Base-by-base conservation (phyloP, 805 yeast genomes). In the Suhomyces faveliae region DNA sequence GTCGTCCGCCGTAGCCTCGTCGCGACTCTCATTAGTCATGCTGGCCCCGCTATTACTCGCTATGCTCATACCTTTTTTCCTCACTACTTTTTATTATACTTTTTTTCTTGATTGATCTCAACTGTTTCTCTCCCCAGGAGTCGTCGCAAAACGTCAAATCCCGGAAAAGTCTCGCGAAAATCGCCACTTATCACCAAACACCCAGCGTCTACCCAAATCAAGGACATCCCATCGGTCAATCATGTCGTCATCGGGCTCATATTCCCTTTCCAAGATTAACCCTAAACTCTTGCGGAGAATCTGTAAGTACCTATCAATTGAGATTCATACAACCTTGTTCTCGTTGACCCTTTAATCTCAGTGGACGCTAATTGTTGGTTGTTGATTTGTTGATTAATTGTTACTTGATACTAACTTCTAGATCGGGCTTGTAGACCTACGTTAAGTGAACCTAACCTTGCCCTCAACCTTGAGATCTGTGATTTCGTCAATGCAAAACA, bases 401-500 rank as follows among this genome's bases (percentile, higher is more conserved):
- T 22, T 22, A 22, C 7, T 5, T 9, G 13, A 33, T 37, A 21
- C 12, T 39, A 19, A 33, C 40, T 4, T 8, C 24, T 55, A 75
- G 85, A 84, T 60, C 82, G 96, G 52, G 97, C 98, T 2, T 90
- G 97, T 60, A 80, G 94, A 56, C 85, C 94, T 33, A 76, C 92
- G 1, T 73, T 88, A 42, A 73, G 69, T 44, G 96, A 92, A 69
- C 98, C 99, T 5, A 92, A 94, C 61, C 76, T 91, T 49, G 88
- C 89, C 3, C 70, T 90, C 52, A 94, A 92, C 63, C 70, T 94
- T 56, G 97, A 92, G 63, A 91, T 94, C 50, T 92, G 97, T 51
- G 99, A 94, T 67, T 78, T 85, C 59, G 83, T 94, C 66, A 94
- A 94, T 63, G 91, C 87, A 47, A 92, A 92, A 61, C 96, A 91